Conservation (phyloP, 2,329 filamentous ascomycete species). For the Geosmithia flava region DNA sequence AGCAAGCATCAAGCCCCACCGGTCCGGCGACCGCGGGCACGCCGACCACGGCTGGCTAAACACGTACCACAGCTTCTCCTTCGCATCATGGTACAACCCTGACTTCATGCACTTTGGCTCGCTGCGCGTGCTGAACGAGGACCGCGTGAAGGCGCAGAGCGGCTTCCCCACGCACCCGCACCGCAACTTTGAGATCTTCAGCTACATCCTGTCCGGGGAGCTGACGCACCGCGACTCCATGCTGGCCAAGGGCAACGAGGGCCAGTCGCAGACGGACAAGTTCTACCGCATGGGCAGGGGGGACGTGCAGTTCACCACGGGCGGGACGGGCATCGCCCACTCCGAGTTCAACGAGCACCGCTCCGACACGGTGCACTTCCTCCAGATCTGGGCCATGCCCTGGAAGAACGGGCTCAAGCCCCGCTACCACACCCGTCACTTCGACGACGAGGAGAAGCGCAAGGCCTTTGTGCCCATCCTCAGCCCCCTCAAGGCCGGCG, state of each 20-base stretch:
- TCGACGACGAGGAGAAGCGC: constrained; percentile 60
- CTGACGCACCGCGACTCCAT: constrained; percentile 82
- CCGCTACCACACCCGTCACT: constrained; percentile 64
- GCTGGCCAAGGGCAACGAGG: constrained; percentile 55
- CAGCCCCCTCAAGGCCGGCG: constrained; percentile 58
- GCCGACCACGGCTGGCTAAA: constrained; percentile 80
- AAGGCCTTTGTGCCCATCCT: constrained; percentile 63
- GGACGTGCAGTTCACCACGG: constrained; percentile 83
- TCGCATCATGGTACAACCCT: constrained; percentile 61
- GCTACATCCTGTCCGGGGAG: constrained; percentile 74
- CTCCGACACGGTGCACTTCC: constrained; percentile 62
- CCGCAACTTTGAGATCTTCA: constrained; percentile 82
- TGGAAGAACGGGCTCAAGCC: constrained; percentile 63
- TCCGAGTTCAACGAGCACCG: constrained; percentile 70
- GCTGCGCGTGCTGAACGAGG: constrained; percentile 79
- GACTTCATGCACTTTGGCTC: constrained; percentile 58
- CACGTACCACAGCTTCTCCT: constrained; percentile 77
- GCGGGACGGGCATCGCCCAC: constrained; percentile 71
- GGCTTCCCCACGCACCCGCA: constrained; percentile 82
- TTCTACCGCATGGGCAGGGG: constrained; percentile 64
- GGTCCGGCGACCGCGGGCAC: constrained; percentile 60
- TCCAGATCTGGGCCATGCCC: constrained; percentile 81
- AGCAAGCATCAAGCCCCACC: constrained; percentile 64
- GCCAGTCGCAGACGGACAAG: constrained; percentile 34
- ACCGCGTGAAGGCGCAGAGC: constrained; percentile 59